A percentile compares a stretch with the other conserved stretches of the same genome.
phyloP scores from a whole-genome alignment of 305 asterid genomes.

The Vinca major region DNA sequence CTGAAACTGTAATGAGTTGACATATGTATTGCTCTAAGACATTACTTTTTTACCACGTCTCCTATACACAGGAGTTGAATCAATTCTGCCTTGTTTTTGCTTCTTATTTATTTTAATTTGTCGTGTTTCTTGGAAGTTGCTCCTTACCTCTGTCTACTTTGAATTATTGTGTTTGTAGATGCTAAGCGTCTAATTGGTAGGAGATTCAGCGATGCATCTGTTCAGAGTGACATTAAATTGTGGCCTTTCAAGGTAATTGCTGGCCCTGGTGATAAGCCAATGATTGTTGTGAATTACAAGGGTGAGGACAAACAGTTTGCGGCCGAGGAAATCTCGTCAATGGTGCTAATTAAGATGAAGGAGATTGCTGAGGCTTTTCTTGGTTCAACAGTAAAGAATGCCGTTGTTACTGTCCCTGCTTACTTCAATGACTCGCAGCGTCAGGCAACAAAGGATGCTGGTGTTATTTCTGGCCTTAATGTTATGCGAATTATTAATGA shows the following conservation, averaged over 20 bases:
- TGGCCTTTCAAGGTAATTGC: slow-evolving; percentile 14
- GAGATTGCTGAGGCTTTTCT: slow-evolving; percentile 17
- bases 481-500: slow-evolving; percentile 14
- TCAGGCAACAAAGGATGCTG: slow-evolving; percentile 15
- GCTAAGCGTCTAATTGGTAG: slow-evolving; percentile 15
- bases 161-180: neutral
- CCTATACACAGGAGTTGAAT: too few species aligned
- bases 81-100: too few species aligned
- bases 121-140: neutral
- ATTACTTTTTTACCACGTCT: too few species aligned
- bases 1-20: neutral
- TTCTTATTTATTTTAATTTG: too few species aligned
- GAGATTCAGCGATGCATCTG: slow-evolving; percentile 11
- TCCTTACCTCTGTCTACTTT: neutral
- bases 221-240: slow-evolving; percentile 11
- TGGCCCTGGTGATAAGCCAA: slow-evolving; percentile 16
- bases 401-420: slow-evolving; percentile 14
- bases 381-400: slow-evolving; percentile 13
- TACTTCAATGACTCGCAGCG: slow-evolving; percentile 16
- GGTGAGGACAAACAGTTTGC: slow-evolving; percentile 13
- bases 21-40: too few species aligned
- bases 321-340: slow-evolving; percentile 16
- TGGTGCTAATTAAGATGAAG: slow-evolving; percentile 15
- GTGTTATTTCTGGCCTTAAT: slow-evolving; percentile 15
- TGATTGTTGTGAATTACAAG: slow-evolving; percentile 14